These are phyloP conservation scores for Cercophora newfieldiana DNA, from an alignment of 495 filamentous ascomycete genomes.

Conservation along the genomic window DNA sequence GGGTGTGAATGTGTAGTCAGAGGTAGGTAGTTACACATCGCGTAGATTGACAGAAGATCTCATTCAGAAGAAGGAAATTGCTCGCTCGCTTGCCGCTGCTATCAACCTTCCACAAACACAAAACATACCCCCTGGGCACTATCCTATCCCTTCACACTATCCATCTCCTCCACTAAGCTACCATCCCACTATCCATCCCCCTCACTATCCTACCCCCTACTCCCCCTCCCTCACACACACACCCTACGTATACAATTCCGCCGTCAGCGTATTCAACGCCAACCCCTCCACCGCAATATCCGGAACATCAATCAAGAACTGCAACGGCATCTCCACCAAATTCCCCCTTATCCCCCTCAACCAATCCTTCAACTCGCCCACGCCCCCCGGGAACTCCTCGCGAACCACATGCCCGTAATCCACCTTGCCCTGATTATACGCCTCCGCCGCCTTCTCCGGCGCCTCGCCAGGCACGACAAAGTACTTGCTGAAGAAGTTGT, in stretches of 20 bases:
- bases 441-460: conserved; percentile 26
- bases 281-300: conserved; percentile 87
- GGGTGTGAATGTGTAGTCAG: no score
- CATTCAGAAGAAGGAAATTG: no score
- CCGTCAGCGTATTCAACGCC: conserved; percentile 75
- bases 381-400: conserved; percentile 70
- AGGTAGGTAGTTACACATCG: no score
- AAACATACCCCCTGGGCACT: no score
- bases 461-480: conserved; percentile 60
- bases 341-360: conserved; percentile 74
- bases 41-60: no score
- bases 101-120: no score
- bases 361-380: conserved; percentile 77
- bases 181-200: not conserved
- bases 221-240: not conserved
- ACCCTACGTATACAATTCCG: conserved; percentile 72
- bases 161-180: no score
- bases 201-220: not conserved
- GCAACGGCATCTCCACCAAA: conserved; percentile 88
- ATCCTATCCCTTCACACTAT: no score
- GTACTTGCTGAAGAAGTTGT: conserved; percentile 70
- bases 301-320: conserved; percentile 79
- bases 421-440: conserved; percentile 44
- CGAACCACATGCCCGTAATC: conserved; percentile 85
- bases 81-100: no score